Evolutionary conservation across 2,329 filamentous ascomycete genomes (phyloP).

Genomic region (Hymenoscyphus linearis): DNA sequence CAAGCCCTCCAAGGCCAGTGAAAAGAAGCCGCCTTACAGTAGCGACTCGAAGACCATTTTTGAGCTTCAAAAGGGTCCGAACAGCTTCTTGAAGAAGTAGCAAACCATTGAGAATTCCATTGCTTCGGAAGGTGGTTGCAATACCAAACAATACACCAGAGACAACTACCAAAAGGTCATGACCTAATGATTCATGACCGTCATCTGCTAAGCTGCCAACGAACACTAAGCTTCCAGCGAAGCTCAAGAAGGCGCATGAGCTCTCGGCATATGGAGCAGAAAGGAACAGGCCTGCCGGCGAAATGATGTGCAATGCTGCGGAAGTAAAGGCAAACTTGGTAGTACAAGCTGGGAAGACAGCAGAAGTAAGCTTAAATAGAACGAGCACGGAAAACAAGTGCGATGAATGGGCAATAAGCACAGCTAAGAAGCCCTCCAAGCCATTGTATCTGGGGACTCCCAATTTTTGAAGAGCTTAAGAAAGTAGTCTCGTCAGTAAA

Average conservation of each 20-base stretch:
- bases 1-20: slow-evolving; percentile 60
- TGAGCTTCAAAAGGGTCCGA: slow-evolving; percentile 45
- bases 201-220: slow-evolving; percentile 41
- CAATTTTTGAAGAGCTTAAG: slow-evolving; percentile 24
- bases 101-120: slow-evolving; percentile 78
- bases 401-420: slow-evolving; percentile 63
- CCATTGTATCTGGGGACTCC: slow-evolving; percentile 31
- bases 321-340: slow-evolving; percentile 58
- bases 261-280: slow-evolving; percentile 82
- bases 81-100: slow-evolving; percentile 55
- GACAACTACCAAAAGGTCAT: slow-evolving; percentile 48
- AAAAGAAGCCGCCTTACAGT: slow-evolving; percentile 49
- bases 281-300: slow-evolving; percentile 84
- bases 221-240: slow-evolving; percentile 68
- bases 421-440: slow-evolving; percentile 49
- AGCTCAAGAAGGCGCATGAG: slow-evolving; percentile 70
- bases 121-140: slow-evolving; percentile 72
- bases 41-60: slow-evolving; percentile 37
- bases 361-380: slow-evolving; percentile 60
- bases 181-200: slow-evolving; percentile 29
- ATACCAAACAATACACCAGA: slow-evolving; percentile 67
- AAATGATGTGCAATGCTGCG: slow-evolving; percentile 72
- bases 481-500: background rate
- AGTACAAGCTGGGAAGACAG: slow-evolving; percentile 44
- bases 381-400: slow-evolving; percentile 72